Percentiles rank a stretch among this genome's conserved stretches.
These are phyloP conservation scores for Arthrobotrys musiformis DNA, from an alignment of 2,329 filamentous ascomycete genomes.

Conservation along the genomic window DNA sequence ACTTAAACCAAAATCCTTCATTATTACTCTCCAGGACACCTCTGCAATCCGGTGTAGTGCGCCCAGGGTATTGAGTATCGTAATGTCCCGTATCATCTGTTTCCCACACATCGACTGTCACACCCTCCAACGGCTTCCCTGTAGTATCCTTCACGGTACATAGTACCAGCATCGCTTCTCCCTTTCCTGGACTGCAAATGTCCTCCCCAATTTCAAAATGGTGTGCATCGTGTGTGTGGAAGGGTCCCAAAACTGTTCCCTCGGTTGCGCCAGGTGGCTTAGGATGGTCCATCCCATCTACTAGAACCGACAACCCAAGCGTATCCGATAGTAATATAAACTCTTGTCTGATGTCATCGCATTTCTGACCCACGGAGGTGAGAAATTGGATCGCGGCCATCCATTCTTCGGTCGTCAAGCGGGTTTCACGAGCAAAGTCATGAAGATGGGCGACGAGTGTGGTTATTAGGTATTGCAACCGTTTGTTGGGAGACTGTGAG, in stretches of 20 bases:
- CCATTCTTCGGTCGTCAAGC: conserved; percentile 81
- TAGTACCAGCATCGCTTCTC: conserved; percentile 77
- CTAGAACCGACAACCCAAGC: conserved; percentile 79
- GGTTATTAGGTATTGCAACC: conserved; percentile 70
- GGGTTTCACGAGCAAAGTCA: conserved; percentile 82
- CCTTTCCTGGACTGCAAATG: conserved; percentile 76
- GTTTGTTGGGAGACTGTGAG: conserved; percentile 72
- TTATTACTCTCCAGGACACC: conserved; percentile 76
- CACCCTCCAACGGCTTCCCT: conserved; percentile 72
- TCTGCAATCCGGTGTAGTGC: conserved; percentile 75
- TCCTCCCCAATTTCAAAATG: conserved; percentile 68
- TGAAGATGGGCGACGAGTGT: conserved; percentile 80
- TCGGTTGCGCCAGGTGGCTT: conserved; percentile 77
- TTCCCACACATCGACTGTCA: conserved; percentile 85
- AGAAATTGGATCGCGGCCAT: conserved; percentile 78
- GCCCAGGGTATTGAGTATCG: conserved; percentile 78
- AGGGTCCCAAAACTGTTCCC: conserved; percentile 82
- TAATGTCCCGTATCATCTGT: conserved; percentile 83
- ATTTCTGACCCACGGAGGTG: conserved; percentile 77
- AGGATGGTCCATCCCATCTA: conserved; percentile 85
- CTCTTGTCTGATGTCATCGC: conserved; percentile 77
- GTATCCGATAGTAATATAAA: conserved; percentile 85
- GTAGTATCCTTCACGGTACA: conserved; percentile 75
- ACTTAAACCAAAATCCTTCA: conserved; percentile 85
- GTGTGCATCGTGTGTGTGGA: conserved; percentile 82